phyloP scores from a whole-genome alignment of 345 rosid genomes.

The Cardamine occulta region DNA sequence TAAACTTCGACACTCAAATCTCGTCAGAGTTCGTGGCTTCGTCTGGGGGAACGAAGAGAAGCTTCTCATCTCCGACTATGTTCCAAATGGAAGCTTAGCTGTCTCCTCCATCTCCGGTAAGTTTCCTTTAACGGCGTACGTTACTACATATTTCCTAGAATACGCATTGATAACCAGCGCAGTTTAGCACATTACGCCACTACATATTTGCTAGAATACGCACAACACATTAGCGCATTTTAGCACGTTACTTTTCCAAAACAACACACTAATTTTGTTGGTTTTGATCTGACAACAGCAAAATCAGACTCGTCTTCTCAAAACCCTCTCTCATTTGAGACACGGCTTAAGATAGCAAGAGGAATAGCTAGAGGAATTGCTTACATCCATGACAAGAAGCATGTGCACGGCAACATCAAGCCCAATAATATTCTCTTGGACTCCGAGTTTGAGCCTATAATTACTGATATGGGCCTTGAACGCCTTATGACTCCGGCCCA shows the following conservation, averaged over 20 bases:
- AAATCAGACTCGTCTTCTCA: conserved; percentile 51
- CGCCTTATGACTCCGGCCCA: conserved; percentile 40
- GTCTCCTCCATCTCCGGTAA: conserved; percentile 57
- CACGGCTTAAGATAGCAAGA: conserved; percentile 77
- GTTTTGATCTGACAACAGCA: conserved; percentile 18
- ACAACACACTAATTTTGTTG: not conserved
- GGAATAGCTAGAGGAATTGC: conserved; percentile 80
- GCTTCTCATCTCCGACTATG: conserved; percentile 77
- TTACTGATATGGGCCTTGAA: conserved; percentile 69
- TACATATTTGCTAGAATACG: not conserved
- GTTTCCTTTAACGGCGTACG: conserved; percentile 21
- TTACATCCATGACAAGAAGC: conserved; percentile 77
- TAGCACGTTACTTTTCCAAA: not conserved
- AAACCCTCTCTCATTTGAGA: conserved; percentile 51
- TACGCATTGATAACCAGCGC: not conserved
- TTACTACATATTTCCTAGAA: not conserved
- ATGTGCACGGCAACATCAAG: conserved; percentile 75
- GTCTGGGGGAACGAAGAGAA: conserved; percentile 85
- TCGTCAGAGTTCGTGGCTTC: conserved; percentile 75
- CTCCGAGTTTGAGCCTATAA: conserved; percentile 64
- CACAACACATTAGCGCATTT: not conserved
- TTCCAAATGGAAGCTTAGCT: conserved; percentile 72
- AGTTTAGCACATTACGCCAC: not conserved
- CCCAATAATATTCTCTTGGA: conserved; percentile 75
- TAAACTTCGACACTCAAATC: conserved; percentile 72